Evolutionary conservation across 805 yeast genomes (phyloP), one percentile per base, ranked within the genome.

Genomic region (Starmera pachycereana): DNA sequence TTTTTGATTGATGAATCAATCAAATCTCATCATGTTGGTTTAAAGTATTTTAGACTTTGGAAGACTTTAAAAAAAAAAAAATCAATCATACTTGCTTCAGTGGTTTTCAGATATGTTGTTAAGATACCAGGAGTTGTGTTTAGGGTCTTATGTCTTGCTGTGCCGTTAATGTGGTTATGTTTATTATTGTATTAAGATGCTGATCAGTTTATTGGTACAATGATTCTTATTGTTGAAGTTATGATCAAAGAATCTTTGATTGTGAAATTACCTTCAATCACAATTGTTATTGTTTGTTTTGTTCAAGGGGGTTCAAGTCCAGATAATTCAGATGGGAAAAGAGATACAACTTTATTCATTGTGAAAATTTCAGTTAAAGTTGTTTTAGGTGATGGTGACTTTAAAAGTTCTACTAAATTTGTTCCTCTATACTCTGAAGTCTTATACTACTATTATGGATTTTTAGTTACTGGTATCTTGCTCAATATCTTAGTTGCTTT

Each of bases 171-270:
- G 73, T 87, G 95, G 94, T 72, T 83, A 3, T 69, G 96, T 37
- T 63, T 87, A 37, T 62, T 87, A 41, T 67, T 87, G 31, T 86
- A 70, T 59, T 68, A 86, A 50, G 96, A 87, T 55, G 81, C 89
- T 10, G 77, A 78, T 47, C 72, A 74, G 49, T 86, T 87, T 58
- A 84, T 86, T 37, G 96, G 96, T 33, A 85, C 88, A 2, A 82
- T 87, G 87, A 72, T 87, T 46, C 90, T 87, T 27, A 90, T 87
- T 5, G 63, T 84, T 37, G 84, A 84, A 52, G 80, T 79, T 42
- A 81, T 87, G 86, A 80, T 87, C 85, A 78, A 81, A 50, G 96
- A 87, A 58, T 81, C 92, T 2, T 57, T 84, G n/a, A 69, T 86
- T 12, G 87, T 87, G n/a, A n/a, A n/a, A 63, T 87, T 87, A 54